Percentiles rank a stretch among this genome's conserved stretches.
Evolutionary conservation across 2,329 filamentous ascomycete species (phyloP).

Genomic region (Botryotinia convoluta): DNA sequence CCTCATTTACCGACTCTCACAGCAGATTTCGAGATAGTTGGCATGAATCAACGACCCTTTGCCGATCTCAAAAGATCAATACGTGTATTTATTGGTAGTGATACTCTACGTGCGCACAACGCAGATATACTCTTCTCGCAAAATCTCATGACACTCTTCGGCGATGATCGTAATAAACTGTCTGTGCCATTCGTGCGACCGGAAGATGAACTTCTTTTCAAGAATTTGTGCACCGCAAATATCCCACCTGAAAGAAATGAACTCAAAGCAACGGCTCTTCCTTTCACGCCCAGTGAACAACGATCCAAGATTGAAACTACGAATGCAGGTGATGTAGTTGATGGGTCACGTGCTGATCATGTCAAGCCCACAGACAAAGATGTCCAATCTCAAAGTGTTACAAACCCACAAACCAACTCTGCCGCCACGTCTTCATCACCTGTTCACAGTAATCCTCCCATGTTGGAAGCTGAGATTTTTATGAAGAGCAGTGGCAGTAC

Average conservation of each 20-base stretch:
- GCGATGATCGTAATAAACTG: constrained; percentile 81
- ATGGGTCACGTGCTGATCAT: constrained; percentile 18
- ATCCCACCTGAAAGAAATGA: constrained; percentile 54
- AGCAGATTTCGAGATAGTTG: constrained; percentile 73
- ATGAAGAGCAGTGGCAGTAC: constrained; percentile 22
- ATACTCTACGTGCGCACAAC: constrained; percentile 79
- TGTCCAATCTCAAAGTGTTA: constrained; percentile 16
- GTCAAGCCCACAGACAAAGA: constrained; percentile 22
- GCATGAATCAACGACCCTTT: constrained; percentile 51
- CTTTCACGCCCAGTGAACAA: constrained; percentile 36
- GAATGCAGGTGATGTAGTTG: constrained; percentile 17
- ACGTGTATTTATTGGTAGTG: constrained; percentile 86
- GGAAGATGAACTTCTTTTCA: constrained; percentile 80
- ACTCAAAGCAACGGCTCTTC: constrained; percentile 47
- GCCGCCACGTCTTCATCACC: constrained; percentile 23
- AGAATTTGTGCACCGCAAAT: constrained; percentile 65
- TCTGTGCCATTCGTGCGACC: constrained; percentile 90
- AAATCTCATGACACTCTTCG: constrained; percentile 82
- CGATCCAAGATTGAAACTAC: constrained; percentile 28
- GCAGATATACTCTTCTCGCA: constrained; percentile 91
- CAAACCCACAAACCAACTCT: constrained; percentile 27
- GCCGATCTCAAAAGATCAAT: constrained; percentile 60
- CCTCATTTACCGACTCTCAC: constrained; percentile 80
- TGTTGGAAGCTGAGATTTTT: constrained; percentile 25
- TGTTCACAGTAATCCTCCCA: constrained; percentile 18